Conservation (phyloP, 768 basidiomycete genomes). For the Baorangia bicolor region DNA sequence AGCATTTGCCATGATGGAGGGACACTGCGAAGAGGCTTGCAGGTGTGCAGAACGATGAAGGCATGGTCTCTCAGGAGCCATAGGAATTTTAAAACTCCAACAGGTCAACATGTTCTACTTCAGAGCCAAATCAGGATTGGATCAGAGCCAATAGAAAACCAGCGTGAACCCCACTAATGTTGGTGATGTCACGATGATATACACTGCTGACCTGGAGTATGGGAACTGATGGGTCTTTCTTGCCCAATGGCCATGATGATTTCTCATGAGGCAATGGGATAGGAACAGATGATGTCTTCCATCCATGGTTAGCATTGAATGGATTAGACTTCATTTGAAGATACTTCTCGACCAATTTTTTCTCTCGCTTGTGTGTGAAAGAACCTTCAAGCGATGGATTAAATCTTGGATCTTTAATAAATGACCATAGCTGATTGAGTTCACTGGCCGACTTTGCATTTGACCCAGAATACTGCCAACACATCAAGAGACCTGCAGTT, state of each 20-base stretch:
- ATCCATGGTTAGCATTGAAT: not conserved
- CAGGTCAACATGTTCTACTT: no score
- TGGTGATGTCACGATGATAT: not conserved
- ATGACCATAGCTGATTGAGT: constrained; percentile 28
- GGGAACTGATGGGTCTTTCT: not conserved
- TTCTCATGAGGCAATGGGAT: constrained; percentile 4
- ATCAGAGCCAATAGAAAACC: no score
- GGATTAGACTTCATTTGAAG: not conserved
- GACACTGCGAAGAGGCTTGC: no score
- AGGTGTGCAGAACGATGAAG: no score
- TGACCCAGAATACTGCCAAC: constrained; percentile 31
- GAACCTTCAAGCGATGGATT: not conserved
- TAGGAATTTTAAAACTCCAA: no score
- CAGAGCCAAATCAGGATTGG: no score
- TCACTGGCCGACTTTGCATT: constrained; percentile 31
- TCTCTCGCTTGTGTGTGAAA: constrained; percentile 12
- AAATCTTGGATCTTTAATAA: constrained; percentile 25
- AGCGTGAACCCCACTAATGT: no score
- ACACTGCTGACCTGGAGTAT: not conserved
- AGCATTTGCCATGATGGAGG: no score
- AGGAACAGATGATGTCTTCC: constrained; percentile 1
- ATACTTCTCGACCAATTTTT: constrained; percentile 1
- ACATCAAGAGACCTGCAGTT: constrained; percentile 27
- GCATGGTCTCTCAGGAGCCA: no score
- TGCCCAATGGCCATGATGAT: no score